Percentiles rank a stretch among this genome's conserved stretches.
Evolutionary conservation across 768 basidiomycete species (phyloP).

Genomic region (Rhodotorula paludigena): DNA sequence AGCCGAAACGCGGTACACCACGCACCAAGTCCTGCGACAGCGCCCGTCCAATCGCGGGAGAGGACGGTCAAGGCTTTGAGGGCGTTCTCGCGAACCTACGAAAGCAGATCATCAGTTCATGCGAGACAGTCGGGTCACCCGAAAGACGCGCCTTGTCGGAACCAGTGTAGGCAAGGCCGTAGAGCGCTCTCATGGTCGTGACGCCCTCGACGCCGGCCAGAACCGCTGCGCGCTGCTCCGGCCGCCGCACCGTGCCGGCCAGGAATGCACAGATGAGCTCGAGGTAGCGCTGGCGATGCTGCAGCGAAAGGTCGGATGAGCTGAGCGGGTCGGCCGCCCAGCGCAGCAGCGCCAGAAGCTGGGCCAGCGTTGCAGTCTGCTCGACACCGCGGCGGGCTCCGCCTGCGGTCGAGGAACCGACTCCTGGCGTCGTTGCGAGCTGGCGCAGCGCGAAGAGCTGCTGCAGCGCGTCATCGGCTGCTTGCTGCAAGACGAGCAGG

Average conservation of each 20-base stretch:
- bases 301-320: not conserved
- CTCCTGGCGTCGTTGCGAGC: too few species aligned
- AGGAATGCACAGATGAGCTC: conserved; percentile 29
- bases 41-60: conserved; percentile 10
- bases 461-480: too few species aligned
- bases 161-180: not conserved
- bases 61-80: conserved; percentile 19
- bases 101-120: too few species aligned
- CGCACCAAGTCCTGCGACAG: too few species aligned
- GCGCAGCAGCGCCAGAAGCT: too few species aligned
- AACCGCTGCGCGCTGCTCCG: conserved; percentile 2
- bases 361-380: not conserved
- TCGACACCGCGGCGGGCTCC: not conserved
- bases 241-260: not conserved
- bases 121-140: too few species aligned
- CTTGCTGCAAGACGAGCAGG: not conserved
- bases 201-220: not conserved
- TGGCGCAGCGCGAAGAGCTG: not conserved
- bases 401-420: not conserved
- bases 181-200: not conserved
- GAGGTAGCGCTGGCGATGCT: conserved; percentile 7
- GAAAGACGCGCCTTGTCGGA: conserved; percentile 22
- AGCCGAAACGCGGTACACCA: too few species aligned
- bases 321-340: too few species aligned
- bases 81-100: conserved; percentile 21